phyloP scores from a whole-genome alignment of 768 basidiomycete species.

The Amanita phalloides region DNA sequence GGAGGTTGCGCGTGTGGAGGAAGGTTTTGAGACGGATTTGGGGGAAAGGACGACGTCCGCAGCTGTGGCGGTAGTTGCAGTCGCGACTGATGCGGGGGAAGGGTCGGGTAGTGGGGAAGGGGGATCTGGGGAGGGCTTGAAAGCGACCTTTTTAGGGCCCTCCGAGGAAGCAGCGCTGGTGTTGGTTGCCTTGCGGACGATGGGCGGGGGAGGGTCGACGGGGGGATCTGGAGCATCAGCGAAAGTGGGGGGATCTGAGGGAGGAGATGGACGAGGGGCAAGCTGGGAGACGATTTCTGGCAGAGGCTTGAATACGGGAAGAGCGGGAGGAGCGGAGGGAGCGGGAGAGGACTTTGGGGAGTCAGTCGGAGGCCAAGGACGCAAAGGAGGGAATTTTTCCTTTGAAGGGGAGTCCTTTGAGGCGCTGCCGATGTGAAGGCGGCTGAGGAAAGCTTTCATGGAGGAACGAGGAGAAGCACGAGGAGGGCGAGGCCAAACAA shows the following conservation, averaged over 20 bases:
- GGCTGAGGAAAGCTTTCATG: constrained; percentile 82
- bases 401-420: constrained; percentile 40
- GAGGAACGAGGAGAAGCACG: neutral
- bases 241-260: constrained; percentile 19
- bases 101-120: constrained; percentile 15
- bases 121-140: constrained; percentile 60
- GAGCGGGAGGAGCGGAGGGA: constrained; percentile 32
- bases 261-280: constrained; percentile 18
- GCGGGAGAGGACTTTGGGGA: constrained; percentile 14
- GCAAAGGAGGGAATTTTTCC: constrained; percentile 45
- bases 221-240: constrained; percentile 10
- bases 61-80: constrained; percentile 52
- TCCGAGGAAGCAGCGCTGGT: constrained; percentile 22
- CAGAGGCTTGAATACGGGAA: constrained; percentile 55
- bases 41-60: constrained; percentile 43
- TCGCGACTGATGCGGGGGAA: constrained; percentile 47
- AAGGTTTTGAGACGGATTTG: constrained; percentile 32
- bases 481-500: too few species aligned
- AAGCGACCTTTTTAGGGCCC: constrained; percentile 78
- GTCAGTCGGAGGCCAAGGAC: constrained; percentile 53
- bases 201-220: constrained; percentile 19
- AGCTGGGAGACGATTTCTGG: constrained; percentile 49
- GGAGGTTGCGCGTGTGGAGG: constrained; percentile 53
- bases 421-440: constrained; percentile 58
- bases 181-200: constrained; percentile 26